phyloP scores from a whole-genome alignment of 2,329 filamentous ascomycete species.

The Paramyrothecium roridum region DNA sequence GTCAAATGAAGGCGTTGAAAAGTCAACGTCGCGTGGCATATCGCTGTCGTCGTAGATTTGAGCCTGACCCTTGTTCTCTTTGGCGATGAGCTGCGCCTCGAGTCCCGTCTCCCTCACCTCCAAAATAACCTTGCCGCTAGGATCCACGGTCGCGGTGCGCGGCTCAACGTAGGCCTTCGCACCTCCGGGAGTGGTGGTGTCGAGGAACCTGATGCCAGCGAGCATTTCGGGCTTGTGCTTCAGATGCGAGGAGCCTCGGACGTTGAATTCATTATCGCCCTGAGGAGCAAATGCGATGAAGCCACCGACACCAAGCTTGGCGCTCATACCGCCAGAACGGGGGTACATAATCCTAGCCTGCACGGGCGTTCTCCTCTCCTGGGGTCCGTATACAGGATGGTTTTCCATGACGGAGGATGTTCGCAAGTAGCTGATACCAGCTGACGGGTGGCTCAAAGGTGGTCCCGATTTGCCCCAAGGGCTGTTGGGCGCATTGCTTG shows the following conservation, averaged over 20 bases:
- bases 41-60: slow-evolving; percentile 25
- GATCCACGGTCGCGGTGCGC: slow-evolving; percentile 40
- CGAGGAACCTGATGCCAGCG: slow-evolving; percentile 36
- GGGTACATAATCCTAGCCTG: slow-evolving; percentile 49
- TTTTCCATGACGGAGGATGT: slow-evolving; percentile 54
- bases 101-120: slow-evolving; percentile 33
- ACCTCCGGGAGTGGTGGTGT: slow-evolving; percentile 47
- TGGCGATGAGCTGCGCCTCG: slow-evolving; percentile 39
- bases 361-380: slow-evolving; percentile 45
- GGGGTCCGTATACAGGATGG: slow-evolving; percentile 60
- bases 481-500: slow-evolving; percentile 19
- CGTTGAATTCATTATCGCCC: slow-evolving; percentile 41
- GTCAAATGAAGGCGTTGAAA: slow-evolving; percentile 3
- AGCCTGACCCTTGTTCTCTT: slow-evolving; percentile 38
- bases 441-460: slow-evolving; percentile 60
- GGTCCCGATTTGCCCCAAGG: slow-evolving; percentile 53
- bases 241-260: slow-evolving; percentile 13
- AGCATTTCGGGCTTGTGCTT: slow-evolving; percentile 18
- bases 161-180: slow-evolving; percentile 51
- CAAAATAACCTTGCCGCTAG: slow-evolving; percentile 46
- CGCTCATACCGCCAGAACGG: slow-evolving; percentile 24
- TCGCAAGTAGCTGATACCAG: slow-evolving; percentile 59
- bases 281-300: slow-evolving; percentile 43
- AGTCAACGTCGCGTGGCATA: slow-evolving; percentile 12
- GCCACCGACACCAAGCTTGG: slow-evolving; percentile 53